Evolutionary conservation across 2,329 filamentous ascomycete genomes (phyloP).

Genomic region (Xylaria sp.): DNA sequence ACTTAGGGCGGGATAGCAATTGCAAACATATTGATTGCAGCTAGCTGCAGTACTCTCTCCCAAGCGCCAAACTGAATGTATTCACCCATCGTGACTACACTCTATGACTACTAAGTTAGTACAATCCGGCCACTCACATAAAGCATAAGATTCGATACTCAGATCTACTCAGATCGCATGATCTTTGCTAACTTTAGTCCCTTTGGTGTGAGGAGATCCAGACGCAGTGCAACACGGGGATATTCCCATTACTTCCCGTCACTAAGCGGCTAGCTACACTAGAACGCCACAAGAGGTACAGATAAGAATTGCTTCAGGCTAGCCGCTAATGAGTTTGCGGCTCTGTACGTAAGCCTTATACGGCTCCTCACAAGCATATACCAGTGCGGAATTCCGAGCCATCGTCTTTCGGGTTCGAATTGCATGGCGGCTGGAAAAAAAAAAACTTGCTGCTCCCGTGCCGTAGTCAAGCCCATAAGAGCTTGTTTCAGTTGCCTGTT

Average conservation of each 20-base stretch:
- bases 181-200: background rate
- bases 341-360: conserved; percentile 1
- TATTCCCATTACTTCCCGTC: background rate
- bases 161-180: conserved; percentile 15
- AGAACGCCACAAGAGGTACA: background rate
- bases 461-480: background rate
- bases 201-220: background rate
- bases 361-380: background rate
- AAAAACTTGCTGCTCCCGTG: conserved; percentile 23
- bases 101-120: too few species aligned
- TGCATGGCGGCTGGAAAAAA: conserved; percentile 17
- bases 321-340: conserved; percentile 9
- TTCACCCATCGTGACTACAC: too few species aligned
- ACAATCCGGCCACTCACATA: background rate
- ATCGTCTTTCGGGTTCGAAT: background rate
- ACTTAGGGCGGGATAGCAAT: too few species aligned
- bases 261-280: background rate
- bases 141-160: background rate
- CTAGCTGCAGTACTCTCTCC: too few species aligned
- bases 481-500: background rate
- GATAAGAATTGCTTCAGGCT: background rate
- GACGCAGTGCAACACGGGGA: background rate
- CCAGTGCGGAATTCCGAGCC: background rate
- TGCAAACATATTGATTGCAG: too few species aligned
- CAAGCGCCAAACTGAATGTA: too few species aligned